Base-by-base conservation (phyloP, 2,329 filamentous ascomycete genomes). In the Pseudopyricularia cyperi region DNA sequence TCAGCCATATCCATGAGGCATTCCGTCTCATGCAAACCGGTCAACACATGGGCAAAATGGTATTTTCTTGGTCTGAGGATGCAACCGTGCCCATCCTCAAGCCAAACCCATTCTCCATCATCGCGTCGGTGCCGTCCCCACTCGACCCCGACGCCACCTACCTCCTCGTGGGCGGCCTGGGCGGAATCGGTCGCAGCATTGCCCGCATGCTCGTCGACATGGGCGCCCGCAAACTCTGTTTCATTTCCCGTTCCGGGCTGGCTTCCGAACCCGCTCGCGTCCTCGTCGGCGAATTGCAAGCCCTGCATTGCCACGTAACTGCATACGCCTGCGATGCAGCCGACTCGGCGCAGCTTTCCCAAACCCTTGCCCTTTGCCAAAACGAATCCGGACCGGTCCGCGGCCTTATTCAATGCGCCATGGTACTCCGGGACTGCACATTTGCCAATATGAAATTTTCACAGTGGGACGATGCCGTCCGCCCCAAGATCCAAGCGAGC, bases 251-350 rank as follows among this genome's bases (percentile, higher is more conserved):
- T 33, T 48, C 24, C 2, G 49, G 71, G 0, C 62, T 62, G 6
- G 59, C 61, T 5, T 60, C 63, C 1, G 42, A 54, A 1, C 59
- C 59, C 9, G 61, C 57, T 8, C 59, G 60, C 11, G 50, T 35
- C 2, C 67, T 71, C 42, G 50, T 75, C n/a, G 32, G 60, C 4
- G 52, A 55, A 1, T 62, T 76, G 7, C 48, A 54, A 3, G 51
- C 54, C 0, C 53, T 57, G 12, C 68, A 65, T 0, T 35, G 61
- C 72, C 5, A 49, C 66, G 11, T 66, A 61, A 1, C 58, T 58
- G 7, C 63, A 65, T 3, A 67, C 67, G 46, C 54, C 62, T 6
- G 68, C 7, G 72, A 78, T 47, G 68, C 77, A 3, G 72, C 70
- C 55, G 60, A 74, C 52, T 46, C 32, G 1, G 33, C 50, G 1